Conservation (phyloP, 2,329 filamentous ascomycete species). For the Truncatella angustata region DNA sequence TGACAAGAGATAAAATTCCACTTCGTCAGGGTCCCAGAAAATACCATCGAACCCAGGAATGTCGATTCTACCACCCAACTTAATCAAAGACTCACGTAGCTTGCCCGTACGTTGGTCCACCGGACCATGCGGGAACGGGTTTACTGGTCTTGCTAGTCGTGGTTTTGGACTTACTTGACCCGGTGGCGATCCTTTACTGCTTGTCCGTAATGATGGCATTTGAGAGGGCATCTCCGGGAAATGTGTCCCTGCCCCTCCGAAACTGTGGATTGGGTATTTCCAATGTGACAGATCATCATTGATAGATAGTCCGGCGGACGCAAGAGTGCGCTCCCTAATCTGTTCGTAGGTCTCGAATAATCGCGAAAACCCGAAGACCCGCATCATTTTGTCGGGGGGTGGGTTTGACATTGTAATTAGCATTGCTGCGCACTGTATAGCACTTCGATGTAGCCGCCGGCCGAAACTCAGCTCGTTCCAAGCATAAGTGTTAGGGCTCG, state of each 20-base stretch:
- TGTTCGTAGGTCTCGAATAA: slow-evolving; percentile 53
- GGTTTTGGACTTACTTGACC: neutral
- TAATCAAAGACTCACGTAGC: slow-evolving; percentile 41
- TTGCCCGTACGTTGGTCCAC: slow-evolving; percentile 39
- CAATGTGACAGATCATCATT: slow-evolving; percentile 54
- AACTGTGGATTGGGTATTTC: slow-evolving; percentile 59
- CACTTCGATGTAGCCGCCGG: slow-evolving; percentile 65
- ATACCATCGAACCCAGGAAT: slow-evolving; percentile 67
- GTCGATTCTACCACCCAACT: slow-evolving; percentile 48
- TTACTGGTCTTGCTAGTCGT: slow-evolving; percentile 20
- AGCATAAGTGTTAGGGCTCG: slow-evolving; percentile 53
- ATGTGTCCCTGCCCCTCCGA: slow-evolving; percentile 69
- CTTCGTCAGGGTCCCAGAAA: slow-evolving; percentile 75
- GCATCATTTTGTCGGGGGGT: slow-evolving; percentile 45
- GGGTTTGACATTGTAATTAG: slow-evolving; percentile 52
- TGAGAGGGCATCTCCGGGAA: slow-evolving; percentile 41
- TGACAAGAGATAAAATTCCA: slow-evolving; percentile 69
- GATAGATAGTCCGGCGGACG: slow-evolving; percentile 28
- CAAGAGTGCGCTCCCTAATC: slow-evolving; percentile 41
- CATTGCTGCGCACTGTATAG: slow-evolving; percentile 60
- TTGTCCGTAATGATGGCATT: slow-evolving; percentile 9
- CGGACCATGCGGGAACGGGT: slow-evolving; percentile 46
- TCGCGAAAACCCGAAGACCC: slow-evolving; percentile 68
- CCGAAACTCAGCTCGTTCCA: slow-evolving; percentile 67
- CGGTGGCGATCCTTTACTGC: neutral